phyloP scores from a whole-genome alignment of 2,329 filamentous ascomycete species.

The Paraphaeosphaeria minitans region DNA sequence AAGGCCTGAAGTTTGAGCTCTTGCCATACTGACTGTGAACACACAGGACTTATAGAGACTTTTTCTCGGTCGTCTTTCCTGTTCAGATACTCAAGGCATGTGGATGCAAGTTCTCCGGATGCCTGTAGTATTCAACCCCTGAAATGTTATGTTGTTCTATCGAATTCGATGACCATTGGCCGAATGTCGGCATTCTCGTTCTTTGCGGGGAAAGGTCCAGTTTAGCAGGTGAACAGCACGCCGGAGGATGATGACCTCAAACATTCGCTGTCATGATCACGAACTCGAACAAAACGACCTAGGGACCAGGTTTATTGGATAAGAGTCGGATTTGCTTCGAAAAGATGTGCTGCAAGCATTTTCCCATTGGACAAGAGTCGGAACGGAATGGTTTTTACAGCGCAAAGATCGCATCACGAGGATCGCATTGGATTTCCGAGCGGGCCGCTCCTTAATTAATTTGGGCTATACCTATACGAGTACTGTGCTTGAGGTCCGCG shows the following conservation, averaged over 20 bases:
- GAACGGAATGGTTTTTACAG: neutral
- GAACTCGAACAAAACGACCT: neutral
- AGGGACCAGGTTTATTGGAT: neutral
- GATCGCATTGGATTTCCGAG: neutral
- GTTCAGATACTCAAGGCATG: neutral
- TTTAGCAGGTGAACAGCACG: neutral
- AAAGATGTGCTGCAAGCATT: conserved; percentile 44
- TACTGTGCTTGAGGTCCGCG: neutral
- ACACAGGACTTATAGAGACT: neutral
- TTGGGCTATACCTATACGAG: neutral
- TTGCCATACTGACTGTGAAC: neutral
- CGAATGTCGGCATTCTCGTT: neutral
- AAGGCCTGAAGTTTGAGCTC: neutral
- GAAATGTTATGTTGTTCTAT: neutral
- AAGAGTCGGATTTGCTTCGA: neutral
- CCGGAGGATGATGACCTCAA: neutral
- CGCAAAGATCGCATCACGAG: conserved; percentile 5
- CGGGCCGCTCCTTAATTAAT: conserved; percentile 8
- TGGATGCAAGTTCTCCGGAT: neutral
- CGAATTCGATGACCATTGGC: neutral
- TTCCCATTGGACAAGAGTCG: conserved; percentile 8
- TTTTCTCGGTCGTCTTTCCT: neutral
- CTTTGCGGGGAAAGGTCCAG: neutral
- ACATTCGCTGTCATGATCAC: neutral
- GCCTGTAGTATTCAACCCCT: neutral